phyloP scores from a whole-genome alignment of 169 alveolate species.

The Cryptosporidium viatorum region DNA sequence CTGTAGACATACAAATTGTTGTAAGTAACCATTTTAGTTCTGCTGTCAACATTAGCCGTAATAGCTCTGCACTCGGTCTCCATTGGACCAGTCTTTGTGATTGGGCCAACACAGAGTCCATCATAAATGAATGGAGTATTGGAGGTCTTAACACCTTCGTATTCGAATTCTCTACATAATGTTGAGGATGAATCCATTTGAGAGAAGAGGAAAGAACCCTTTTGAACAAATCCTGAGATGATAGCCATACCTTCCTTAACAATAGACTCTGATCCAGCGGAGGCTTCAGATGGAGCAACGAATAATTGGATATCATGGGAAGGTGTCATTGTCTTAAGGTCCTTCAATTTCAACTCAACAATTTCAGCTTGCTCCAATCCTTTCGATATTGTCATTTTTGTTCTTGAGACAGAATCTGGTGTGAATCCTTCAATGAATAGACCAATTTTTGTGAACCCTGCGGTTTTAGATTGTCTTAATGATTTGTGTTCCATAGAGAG shows the following conservation, averaged over 20 bases:
- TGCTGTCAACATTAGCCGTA: not conserved
- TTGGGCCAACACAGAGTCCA: conserved; percentile 53
- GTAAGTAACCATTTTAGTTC: not conserved
- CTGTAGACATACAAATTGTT: conserved; percentile 13
- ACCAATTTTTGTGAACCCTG: not conserved
- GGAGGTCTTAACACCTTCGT: conserved; percentile 3
- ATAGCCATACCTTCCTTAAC: conserved; percentile 49
- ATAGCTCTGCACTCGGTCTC: conserved; percentile 52
- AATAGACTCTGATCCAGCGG: not conserved
- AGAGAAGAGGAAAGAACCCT: conserved; percentile 53
- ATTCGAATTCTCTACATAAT: conserved; percentile 25
- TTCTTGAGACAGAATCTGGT: not conserved
- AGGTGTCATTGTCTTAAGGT: not conserved
- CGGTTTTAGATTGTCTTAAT: not conserved
- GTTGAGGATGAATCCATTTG: conserved; percentile 39
- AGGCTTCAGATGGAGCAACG: conserved; percentile 44
- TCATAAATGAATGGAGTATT: conserved; percentile 5
- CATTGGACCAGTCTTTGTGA: conserved; percentile 27
- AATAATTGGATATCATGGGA: not conserved
- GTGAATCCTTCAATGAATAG: conserved; percentile 46
- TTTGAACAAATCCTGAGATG: not conserved
- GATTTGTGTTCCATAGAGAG: conserved; percentile 27
- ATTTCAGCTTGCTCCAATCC: conserved; percentile 39
- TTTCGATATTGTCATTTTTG: not conserved
- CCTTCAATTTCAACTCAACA: not conserved